Conservation (phyloP, 345 rosid species). For the Linum usitatissimum region DNA sequence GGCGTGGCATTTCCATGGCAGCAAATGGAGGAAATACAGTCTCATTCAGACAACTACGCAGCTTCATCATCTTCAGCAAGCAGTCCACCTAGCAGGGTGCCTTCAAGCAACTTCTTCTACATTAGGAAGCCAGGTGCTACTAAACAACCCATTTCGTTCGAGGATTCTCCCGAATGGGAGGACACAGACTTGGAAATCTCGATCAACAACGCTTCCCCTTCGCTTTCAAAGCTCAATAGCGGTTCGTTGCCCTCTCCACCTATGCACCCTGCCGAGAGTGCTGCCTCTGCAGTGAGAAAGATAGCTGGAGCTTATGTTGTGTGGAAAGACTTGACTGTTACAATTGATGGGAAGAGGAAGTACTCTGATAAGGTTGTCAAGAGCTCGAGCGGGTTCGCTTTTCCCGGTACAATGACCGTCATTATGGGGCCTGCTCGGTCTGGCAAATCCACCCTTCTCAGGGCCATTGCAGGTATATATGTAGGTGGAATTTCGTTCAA, state of each 20-base stretch:
- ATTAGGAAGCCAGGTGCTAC: conserved; percentile 83
- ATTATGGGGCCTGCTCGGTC: conserved; percentile 99
- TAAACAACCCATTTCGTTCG: conserved; percentile 86
- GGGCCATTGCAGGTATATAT: conserved; percentile 78
- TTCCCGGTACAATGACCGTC: conserved; percentile 94
- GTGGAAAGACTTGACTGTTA: conserved; percentile 93
- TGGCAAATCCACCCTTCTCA: conserved; percentile 86
- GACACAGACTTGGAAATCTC: conserved; percentile 69
- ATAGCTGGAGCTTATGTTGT: conserved; percentile 81
- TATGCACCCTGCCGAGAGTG: conserved; percentile 37
- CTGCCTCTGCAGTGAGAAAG: conserved; percentile 36
- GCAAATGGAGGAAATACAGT: conserved; percentile 91
- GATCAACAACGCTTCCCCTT: conserved; percentile 69
- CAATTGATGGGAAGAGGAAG: conserved; percentile 72
- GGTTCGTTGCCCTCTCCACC: conserved; percentile 79
- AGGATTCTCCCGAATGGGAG: conserved; percentile 99
- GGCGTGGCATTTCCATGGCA: too few relatives aligned
- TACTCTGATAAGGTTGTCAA: conserved; percentile 87
- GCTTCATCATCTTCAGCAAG: conserved; percentile 95
- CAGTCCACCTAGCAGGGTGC: conserved; percentile 93
- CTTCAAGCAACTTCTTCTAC: conserved; percentile 89
- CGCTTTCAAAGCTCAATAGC: conserved; percentile 78
- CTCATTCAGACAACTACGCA: conserved; percentile 79
- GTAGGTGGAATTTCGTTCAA: not conserved
- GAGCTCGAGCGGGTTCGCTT: conserved; percentile 92